Evolutionary conservation across 1,139 yeast species (phyloP).

Genomic region (Candida tropicalis): DNA sequence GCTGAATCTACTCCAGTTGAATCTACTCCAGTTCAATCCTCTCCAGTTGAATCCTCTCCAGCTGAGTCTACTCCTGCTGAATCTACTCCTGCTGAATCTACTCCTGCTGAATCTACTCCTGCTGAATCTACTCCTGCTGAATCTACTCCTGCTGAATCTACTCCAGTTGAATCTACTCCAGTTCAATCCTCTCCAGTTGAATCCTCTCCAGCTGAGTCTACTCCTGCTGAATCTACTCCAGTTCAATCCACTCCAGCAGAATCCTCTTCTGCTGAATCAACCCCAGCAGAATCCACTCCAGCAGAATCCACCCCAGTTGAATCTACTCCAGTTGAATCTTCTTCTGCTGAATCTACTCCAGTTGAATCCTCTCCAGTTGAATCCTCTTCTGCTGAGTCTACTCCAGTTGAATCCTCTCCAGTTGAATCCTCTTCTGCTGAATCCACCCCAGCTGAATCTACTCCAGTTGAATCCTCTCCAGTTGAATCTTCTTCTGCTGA

Average conservation of each 20-base stretch:
- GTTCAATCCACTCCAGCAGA: constrained; percentile 8
- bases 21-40: constrained; percentile 17
- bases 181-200: constrained; percentile 16
- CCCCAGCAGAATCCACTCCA: not conserved
- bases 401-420: constrained; percentile 31
- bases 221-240: constrained; percentile 31
- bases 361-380: constrained; percentile 16
- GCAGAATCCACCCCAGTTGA: too few species aligned
- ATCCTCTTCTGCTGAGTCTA: too few species aligned
- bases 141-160: constrained; percentile 1
- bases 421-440: constrained; percentile 8
- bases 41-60: constrained; percentile 4
- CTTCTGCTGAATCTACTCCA: not conserved
- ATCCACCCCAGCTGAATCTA: not conserved
- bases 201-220: too few species aligned
- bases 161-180: not conserved
- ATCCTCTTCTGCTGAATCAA: not conserved
- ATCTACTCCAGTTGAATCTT: constrained; percentile 4
- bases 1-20: too few species aligned
- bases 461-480: too few species aligned
- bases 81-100: not conserved
- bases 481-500: too few species aligned
- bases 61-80: not conserved
- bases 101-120: constrained; percentile 4
- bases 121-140: not conserved